A percentile compares a stretch with the other conserved stretches of the same genome.
These are phyloP conservation scores for Platismatia glauca DNA, from an alignment of 495 filamentous ascomycete species.

Conservation along the genomic window DNA sequence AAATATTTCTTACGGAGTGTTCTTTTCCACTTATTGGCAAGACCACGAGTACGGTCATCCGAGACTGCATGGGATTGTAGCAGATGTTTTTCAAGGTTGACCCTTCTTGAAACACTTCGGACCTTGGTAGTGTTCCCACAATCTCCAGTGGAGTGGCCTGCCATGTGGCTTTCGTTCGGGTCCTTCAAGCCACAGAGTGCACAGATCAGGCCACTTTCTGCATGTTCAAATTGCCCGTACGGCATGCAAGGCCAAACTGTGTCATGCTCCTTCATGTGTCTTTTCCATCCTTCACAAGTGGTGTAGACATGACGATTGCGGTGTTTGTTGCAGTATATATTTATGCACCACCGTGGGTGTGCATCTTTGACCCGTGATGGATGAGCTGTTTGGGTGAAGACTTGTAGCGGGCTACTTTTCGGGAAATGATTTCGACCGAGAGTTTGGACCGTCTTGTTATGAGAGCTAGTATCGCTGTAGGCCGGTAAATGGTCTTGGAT, in stretches of 20 bases:
- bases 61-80: not conserved
- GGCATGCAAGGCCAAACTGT: slow-evolving; percentile 1
- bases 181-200: not conserved
- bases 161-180: not conserved
- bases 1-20: not conserved
- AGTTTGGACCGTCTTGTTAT: not conserved
- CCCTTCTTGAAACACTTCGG: not conserved
- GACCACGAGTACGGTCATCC: not conserved
- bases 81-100: not conserved
- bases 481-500: not conserved
- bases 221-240: not conserved
- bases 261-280: slow-evolving; percentile 11
- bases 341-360: not conserved
- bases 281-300: slow-evolving; percentile 10
- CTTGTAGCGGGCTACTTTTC: not conserved
- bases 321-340: not conserved
- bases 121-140: not conserved
- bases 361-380: not conserved
- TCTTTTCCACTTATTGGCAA: not conserved
- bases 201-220: not conserved
- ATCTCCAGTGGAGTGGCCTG: not conserved
- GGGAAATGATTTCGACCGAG: not conserved
- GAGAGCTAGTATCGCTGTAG: not conserved
- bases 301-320: not conserved
- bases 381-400: not conserved